These are phyloP conservation scores for Boletus hoseneyae DNA, from an alignment of 1,284 basidiomycete genomes.

Conservation along the genomic window DNA sequence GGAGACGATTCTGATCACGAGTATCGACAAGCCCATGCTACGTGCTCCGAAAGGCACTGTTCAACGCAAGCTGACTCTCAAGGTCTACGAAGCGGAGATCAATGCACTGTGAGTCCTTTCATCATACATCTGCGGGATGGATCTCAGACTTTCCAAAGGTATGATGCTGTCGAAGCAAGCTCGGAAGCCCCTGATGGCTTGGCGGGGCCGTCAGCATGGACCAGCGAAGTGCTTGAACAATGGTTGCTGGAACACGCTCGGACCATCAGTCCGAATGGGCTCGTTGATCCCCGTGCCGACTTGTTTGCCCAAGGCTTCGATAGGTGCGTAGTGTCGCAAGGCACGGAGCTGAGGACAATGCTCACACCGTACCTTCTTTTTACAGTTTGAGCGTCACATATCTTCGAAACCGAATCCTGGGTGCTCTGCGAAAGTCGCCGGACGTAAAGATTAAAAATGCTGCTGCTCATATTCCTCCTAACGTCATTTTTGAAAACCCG, in stretches of 20 bases:
- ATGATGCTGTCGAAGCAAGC: slow-evolving; percentile 29
- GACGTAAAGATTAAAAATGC: slow-evolving; percentile 11
- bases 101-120: slow-evolving; percentile 21
- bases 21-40: slow-evolving; percentile 19
- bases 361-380: not conserved
- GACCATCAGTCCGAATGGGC: slow-evolving; percentile 19
- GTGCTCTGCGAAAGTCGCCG: slow-evolving; percentile 25
- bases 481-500: slow-evolving; percentile 28
- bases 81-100: slow-evolving; percentile 26
- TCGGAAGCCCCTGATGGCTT: slow-evolving; percentile 9
- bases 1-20: slow-evolving; percentile 27
- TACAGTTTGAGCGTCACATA: slow-evolving; percentile 34
- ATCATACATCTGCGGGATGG: not conserved
- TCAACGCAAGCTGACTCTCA: slow-evolving; percentile 22
- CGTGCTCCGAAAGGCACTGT: slow-evolving; percentile 27
- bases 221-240: slow-evolving; percentile 15
- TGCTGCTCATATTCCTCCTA: slow-evolving; percentile 11
- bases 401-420: slow-evolving; percentile 33
- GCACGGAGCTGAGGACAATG: not conserved
- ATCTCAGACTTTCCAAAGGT: slow-evolving; percentile 15
- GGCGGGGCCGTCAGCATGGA: slow-evolving; percentile 26
- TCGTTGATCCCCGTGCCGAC: slow-evolving; percentile 21
- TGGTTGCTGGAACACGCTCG: slow-evolving; percentile 32
- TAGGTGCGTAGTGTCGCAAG: slow-evolving; percentile 23
- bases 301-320: slow-evolving; percentile 36